Base-by-base conservation (phyloP, 345 rosid species). In the Eucalyptus dawsonii region DNA sequence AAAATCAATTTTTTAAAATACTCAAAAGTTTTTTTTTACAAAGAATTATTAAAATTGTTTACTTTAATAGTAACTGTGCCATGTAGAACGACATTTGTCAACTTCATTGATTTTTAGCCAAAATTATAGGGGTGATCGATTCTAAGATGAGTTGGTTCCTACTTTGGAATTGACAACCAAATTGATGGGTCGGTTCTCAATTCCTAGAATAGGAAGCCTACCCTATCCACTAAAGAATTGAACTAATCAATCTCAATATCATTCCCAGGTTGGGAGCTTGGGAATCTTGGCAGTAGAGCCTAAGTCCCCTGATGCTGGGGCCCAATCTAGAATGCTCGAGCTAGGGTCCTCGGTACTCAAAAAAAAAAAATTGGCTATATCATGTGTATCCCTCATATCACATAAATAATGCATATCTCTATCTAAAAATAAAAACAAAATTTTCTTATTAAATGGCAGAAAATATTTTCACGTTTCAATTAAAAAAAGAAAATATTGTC, bases 131-230 rank as follows among this genome's bases (percentile, higher is more conserved):
- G 11, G 27, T 8, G 3, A 22, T 54, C 1, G 1, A 22, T 54
- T 54, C 1, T 17, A 51, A 0, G 22, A 51, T 17, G 22, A 0
- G 9, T 51, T 0, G 2, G 1, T 51, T 51, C 21, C 3, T 22
- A 19, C 0, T 19, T 0, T 54, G 3, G 27, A 54, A 22, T 0
- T 9, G 25, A 54, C 3, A 56, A 56, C 2, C 1, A 4, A 22
- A 56, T 0, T 1, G 1, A 56, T 22, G 27, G 24, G 25, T 22
- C 1, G 3, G 3, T 56, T 56, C 60, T 56, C 5, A 56, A 22
- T 24, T 56, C 27, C 27, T 56, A 21, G 27, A 56, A 24, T 22
- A 21, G 27, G 60, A 56, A 56, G 27, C 27, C 60, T 56, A 22
- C 60, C 25, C 2, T 22, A 0, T 56, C 60, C 27, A 22, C 12